Conservation (phyloP, 2,329 filamentous ascomycete species). For the Sporothrix brasiliensis region DNA sequence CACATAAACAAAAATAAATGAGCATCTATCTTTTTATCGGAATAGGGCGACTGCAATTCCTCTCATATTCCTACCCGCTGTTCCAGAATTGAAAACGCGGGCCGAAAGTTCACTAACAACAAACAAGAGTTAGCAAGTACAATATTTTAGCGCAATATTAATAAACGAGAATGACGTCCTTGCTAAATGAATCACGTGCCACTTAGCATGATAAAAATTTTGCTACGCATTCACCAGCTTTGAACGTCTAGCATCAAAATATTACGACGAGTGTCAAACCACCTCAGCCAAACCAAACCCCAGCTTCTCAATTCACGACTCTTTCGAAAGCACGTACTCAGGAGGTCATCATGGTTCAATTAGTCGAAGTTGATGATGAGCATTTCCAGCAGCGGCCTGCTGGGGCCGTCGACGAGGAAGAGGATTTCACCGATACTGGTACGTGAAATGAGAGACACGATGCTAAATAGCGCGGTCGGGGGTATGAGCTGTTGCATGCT, state of each 20-base stretch:
- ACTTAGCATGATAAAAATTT: slow-evolving; percentile 12
- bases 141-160: neutral
- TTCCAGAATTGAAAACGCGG: too few relatives aligned
- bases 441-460: slow-evolving; percentile 38
- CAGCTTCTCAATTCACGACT: neutral
- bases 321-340: neutral
- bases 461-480: neutral
- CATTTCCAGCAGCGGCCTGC: slow-evolving; percentile 77
- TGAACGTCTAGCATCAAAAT: neutral
- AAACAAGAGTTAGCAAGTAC: too few relatives aligned
- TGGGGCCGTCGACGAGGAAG: slow-evolving; percentile 70
- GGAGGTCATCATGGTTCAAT: slow-evolving; percentile 74
- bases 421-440: slow-evolving; percentile 95
- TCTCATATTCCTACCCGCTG: neutral
- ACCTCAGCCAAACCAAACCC: neutral
- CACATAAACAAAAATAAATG: neutral
- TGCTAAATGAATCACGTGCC: slow-evolving; percentile 24
- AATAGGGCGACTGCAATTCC: too few relatives aligned
- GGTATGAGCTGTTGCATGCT: neutral
- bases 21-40: neutral
- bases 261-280: neutral
- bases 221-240: neutral
- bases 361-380: slow-evolving; percentile 96
- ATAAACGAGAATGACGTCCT: slow-evolving; percentile 4
- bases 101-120: too few relatives aligned